Evolutionary conservation across 2,329 filamentous ascomycete genomes (phyloP).

Genomic region (Phoma herbarum): DNA sequence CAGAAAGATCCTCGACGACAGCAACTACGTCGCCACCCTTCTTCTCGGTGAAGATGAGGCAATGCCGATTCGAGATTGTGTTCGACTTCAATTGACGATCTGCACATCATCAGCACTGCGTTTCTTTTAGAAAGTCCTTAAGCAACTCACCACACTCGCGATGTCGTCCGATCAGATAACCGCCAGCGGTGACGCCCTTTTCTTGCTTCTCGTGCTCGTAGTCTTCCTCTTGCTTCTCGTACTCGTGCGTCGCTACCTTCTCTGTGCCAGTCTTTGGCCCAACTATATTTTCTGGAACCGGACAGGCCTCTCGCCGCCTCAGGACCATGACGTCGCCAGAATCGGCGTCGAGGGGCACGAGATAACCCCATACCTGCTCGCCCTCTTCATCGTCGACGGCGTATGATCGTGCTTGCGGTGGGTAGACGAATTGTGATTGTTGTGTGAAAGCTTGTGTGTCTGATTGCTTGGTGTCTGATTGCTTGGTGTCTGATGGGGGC

Average conservation of each 20-base stretch:
- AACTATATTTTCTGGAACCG: slow-evolving; percentile 58
- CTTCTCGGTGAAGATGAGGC: slow-evolving; percentile 71
- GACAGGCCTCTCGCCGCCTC: slow-evolving; percentile 76
- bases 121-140: neutral
- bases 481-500: slow-evolving; percentile 54
- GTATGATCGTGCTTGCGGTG: slow-evolving; percentile 75
- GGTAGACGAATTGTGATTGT: slow-evolving; percentile 84
- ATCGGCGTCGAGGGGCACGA: slow-evolving; percentile 79
- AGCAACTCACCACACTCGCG: slow-evolving; percentile 82
- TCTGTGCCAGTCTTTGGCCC: slow-evolving; percentile 54
- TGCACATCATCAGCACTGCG: slow-evolving; percentile 57
- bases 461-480: slow-evolving; percentile 13
- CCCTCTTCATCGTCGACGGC: slow-evolving; percentile 85
- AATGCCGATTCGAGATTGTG: slow-evolving; percentile 88
- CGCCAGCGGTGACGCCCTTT: slow-evolving; percentile 70
- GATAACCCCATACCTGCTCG: slow-evolving; percentile 94
- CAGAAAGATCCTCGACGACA: slow-evolving; percentile 90
- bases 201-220: slow-evolving; percentile 66
- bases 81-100: slow-evolving; percentile 74
- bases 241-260: slow-evolving; percentile 59
- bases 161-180: slow-evolving; percentile 92
- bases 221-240: slow-evolving; percentile 68
- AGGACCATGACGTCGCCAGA: slow-evolving; percentile 77
- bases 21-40: slow-evolving; percentile 68
- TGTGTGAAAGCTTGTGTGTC: slow-evolving; percentile 75